A percentile compares a stretch with the other conserved stretches of the same genome.
phyloP scores from a whole-genome alignment of 2,329 filamentous ascomycete species.

The Cadophora malorum region DNA sequence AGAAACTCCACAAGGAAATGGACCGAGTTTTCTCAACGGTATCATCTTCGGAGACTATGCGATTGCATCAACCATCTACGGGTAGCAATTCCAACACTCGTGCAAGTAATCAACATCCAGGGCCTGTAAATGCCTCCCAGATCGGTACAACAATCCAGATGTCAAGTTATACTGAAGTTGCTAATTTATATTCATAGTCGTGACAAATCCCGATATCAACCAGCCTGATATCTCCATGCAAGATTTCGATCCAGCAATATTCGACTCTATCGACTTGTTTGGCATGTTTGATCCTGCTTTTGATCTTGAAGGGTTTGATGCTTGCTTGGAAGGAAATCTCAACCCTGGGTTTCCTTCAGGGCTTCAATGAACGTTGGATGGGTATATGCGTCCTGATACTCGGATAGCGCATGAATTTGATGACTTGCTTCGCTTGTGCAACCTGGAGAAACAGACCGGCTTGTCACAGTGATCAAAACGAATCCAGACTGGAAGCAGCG shows the following conservation, averaged over 20 bases:
- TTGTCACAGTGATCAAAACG: background rate
- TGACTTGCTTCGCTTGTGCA: background rate
- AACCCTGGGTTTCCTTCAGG: slow-evolving; percentile 33
- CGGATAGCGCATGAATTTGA: background rate
- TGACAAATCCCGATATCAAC: slow-evolving; percentile 9
- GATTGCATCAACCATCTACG: slow-evolving; percentile 14
- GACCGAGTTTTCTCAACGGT: slow-evolving; percentile 36
- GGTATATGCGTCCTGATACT: background rate
- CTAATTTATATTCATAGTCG: background rate
- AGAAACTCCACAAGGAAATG: slow-evolving; percentile 38
- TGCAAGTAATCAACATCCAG: background rate
- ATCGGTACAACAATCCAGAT: background rate
- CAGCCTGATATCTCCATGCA: slow-evolving; percentile 16
- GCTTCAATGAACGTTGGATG: slow-evolving; percentile 16
- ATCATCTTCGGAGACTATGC: slow-evolving; percentile 20
- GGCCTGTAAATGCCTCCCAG: background rate
- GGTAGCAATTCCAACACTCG: background rate
- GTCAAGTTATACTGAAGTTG: background rate
- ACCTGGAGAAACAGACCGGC: no score
- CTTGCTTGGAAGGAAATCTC: slow-evolving; percentile 36
- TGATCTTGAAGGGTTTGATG: slow-evolving; percentile 38
- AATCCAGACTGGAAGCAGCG: background rate
- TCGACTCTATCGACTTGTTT: slow-evolving; percentile 37
- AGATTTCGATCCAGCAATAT: slow-evolving; percentile 33
- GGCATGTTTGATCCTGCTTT: slow-evolving; percentile 40